Evolutionary conservation across 305 asterid genomes (phyloP).

Genomic region (Coffea humblotiana): DNA sequence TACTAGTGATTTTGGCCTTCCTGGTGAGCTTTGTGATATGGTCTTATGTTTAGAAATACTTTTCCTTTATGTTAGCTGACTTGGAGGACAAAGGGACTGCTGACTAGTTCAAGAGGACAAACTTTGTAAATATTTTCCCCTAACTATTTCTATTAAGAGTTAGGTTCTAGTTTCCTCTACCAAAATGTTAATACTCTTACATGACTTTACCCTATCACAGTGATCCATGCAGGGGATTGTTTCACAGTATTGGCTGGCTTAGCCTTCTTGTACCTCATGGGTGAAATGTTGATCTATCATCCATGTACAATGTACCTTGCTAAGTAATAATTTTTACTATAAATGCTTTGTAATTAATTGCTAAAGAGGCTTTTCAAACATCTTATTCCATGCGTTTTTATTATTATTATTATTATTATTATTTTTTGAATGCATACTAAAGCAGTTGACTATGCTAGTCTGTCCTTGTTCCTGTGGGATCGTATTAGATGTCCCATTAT

Average conservation of each 20-base stretch:
- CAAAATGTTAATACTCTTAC: not conserved
- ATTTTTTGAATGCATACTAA: not conserved
- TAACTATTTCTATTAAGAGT: no score
- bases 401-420: no score
- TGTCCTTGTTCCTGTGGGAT: not conserved
- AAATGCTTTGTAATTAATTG: no score
- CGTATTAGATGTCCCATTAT: not conserved
- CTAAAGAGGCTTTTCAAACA: not conserved
- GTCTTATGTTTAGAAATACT: not conserved
- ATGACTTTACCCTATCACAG: not conserved
- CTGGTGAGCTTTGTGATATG: not conserved
- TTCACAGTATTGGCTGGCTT: not conserved
- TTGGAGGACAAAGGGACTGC: not conserved
- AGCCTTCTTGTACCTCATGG: not conserved
- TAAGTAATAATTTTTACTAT: not conserved
- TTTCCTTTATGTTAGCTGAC: not conserved
- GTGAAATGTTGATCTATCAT: not conserved
- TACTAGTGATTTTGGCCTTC: not conserved
- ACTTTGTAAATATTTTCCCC: no score
- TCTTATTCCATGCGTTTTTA: no score
- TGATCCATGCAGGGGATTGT: not conserved
- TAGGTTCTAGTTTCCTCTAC: not conserved
- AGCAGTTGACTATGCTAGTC: not conserved
- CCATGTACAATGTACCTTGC: not conserved
- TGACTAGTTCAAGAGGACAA: not conserved